These are phyloP conservation scores for Pleurotus tuoliensis DNA, from an alignment of 768 basidiomycete species.

Conservation along the genomic window DNA sequence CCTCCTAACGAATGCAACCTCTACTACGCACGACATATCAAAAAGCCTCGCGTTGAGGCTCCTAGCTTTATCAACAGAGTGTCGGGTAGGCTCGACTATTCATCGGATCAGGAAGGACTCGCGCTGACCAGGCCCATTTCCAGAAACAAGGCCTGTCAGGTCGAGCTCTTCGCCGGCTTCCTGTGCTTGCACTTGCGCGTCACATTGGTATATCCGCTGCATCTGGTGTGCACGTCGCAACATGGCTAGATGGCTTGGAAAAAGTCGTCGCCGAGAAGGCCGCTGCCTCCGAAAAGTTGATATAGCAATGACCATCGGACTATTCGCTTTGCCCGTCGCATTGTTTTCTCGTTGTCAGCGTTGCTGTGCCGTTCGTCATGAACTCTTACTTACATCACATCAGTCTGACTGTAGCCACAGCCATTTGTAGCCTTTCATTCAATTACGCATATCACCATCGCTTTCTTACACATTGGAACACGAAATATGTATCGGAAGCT, in stretches of 20 bases:
- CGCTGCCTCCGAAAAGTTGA: constrained; percentile 47
- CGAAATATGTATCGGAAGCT: too few relatives aligned
- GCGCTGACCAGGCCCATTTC: background rate
- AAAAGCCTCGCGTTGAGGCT: constrained; percentile 56
- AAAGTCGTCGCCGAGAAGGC: constrained; percentile 61
- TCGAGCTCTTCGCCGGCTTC: constrained; percentile 86
- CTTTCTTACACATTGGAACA: too few relatives aligned
- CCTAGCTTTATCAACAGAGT: constrained; percentile 66
- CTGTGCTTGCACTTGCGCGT: constrained; percentile 86
- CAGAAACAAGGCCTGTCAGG: constrained; percentile 86
- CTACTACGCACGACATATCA: constrained; percentile 36
- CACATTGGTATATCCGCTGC: constrained; percentile 52
- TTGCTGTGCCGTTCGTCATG: too few relatives aligned
- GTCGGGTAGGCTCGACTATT: constrained; percentile 54
- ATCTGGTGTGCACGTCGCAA: constrained; percentile 44
- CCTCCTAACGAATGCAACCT: background rate
- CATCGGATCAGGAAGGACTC: background rate
- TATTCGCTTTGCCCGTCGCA: too few relatives aligned
- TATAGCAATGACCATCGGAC: constrained; percentile 9
- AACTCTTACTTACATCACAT: too few relatives aligned
- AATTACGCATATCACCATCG: too few relatives aligned
- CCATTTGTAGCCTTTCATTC: too few relatives aligned
- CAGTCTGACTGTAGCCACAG: too few relatives aligned
- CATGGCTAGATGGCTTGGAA: constrained; percentile 86
- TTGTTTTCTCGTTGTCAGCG: too few relatives aligned